Evolutionary conservation across 2,329 filamentous ascomycete species (phyloP), one percentile per base, ranked within the genome.

Genomic region (Aspergillus nomiae): DNA sequence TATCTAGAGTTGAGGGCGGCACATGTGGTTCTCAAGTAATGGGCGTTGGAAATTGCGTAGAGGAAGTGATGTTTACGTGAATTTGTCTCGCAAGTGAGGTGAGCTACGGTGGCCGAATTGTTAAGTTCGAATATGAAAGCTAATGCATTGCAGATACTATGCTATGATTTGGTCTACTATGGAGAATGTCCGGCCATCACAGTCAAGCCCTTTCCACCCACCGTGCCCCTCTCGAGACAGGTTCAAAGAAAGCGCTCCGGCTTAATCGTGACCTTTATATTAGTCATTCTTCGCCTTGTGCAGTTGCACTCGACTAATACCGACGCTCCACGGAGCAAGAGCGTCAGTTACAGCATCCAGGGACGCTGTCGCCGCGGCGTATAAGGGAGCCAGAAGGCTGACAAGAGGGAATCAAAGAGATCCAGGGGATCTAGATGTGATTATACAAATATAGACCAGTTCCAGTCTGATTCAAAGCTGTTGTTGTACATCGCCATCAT

Each of bases 121-220:
- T 3, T 3, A 1, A n/a, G 10, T 12, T 48, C 28, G 24, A 11
- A n/a, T 32, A n/a, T 12, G 19, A 46, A 46, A 48, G 60, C 46
- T 53, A 56, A 62, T 57, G 55, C 26, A 21, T 57, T 61, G 63
- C 34, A 61, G 53, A 62, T 63, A 46, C 51, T 60, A 60, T 26
- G 45, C 51, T 41, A 51, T 54, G 21, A 26, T 26, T 62, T 55
- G 32, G 58, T 61, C 43, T 56, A 43, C 45, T 58, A 57, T 51
- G 26, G 54, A 60, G 56, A 54, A 86, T 94, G 91, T 95, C 81
- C 84, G 91, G 90, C 86, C 91, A 89, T 87, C 91, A 91, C 92
- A 97, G 92, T 96, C 94, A 97, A 96, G 87, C 92, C 83, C 86
- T 89, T 87, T 90, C 92, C 91, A 97, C 88, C 89, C 92, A 90